These are phyloP conservation scores for Suaeda aralocaspica DNA, from an alignment of 148 eudicot genomes.

Conservation along the genomic window DNA sequence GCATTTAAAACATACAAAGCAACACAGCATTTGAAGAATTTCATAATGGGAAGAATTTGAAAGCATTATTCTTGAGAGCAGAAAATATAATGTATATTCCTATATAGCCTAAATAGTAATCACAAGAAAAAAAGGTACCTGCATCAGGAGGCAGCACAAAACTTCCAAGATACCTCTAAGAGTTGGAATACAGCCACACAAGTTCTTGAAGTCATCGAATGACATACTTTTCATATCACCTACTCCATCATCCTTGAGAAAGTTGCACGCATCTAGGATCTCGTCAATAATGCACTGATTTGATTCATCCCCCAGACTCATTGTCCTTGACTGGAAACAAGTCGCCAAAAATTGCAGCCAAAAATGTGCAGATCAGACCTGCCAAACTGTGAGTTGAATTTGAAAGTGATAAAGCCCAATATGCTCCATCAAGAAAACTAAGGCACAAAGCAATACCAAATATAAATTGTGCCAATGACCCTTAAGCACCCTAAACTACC, in stretches of 20 bases:
- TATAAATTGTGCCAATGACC: too few relatives aligned
- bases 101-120: not conserved
- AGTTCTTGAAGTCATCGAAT: conserved; percentile 62
- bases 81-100: not conserved
- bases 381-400: conserved; percentile 40
- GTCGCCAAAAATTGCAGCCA: conserved; percentile 53
- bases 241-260: conserved; percentile 41
- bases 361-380: conserved; percentile 76
- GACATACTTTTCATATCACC: conserved; percentile 51
- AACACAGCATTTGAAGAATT: not conserved
- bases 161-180: conserved; percentile 67
- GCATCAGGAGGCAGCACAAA: conserved; percentile 60
- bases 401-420: conserved; percentile 29
- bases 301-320: conserved; percentile 36
- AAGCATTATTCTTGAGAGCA: not conserved
- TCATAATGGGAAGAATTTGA: too few relatives aligned
- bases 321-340: conserved; percentile 34
- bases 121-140: conserved; percentile 37
- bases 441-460: too few relatives aligned
- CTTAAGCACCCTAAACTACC: too few relatives aligned
- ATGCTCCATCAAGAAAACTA: too few relatives aligned
- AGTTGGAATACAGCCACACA: conserved; percentile 67
- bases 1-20: not conserved
- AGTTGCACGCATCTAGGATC: conserved; percentile 54
- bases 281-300: conserved; percentile 31